These are phyloP conservation scores for Verruconis gallopava DNA, from an alignment of 2,329 filamentous ascomycete genomes.

Conservation along the genomic window DNA sequence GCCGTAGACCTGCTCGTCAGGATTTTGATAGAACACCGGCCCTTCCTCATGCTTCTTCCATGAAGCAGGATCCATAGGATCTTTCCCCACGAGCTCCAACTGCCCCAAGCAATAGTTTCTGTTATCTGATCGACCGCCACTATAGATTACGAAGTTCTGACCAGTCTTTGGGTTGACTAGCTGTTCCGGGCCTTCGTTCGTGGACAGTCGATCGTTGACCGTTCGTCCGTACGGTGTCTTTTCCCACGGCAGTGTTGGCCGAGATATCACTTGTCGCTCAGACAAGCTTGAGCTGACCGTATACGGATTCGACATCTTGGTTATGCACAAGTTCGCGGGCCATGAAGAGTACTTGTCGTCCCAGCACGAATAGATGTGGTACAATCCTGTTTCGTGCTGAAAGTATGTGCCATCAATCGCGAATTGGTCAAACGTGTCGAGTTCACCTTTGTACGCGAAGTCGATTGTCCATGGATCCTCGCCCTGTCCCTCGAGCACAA, in stretches of 20 bases:
- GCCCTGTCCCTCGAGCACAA: slow-evolving; percentile 31
- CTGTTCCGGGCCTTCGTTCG: slow-evolving; percentile 40
- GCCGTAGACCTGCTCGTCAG: slow-evolving; percentile 31
- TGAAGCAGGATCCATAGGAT: slow-evolving; percentile 36
- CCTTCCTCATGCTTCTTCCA: slow-evolving; percentile 36
- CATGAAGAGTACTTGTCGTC: slow-evolving; percentile 33
- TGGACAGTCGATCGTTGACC: slow-evolving; percentile 32
- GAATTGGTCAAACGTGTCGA: slow-evolving; percentile 40
- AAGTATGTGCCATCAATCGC: slow-evolving; percentile 43
- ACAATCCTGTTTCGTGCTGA: slow-evolving; percentile 24
- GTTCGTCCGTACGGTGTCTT: slow-evolving; percentile 37
- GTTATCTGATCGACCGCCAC: slow-evolving; percentile 37
- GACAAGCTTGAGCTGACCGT: slow-evolving; percentile 33
- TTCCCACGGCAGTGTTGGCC: slow-evolving; percentile 37
- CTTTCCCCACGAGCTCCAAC: slow-evolving; percentile 35
- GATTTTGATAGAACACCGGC: slow-evolving; percentile 38
- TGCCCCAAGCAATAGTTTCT: slow-evolving; percentile 41
- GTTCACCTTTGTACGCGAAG: slow-evolving; percentile 32
- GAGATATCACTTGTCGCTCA: slow-evolving; percentile 34
- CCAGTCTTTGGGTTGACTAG: slow-evolving; percentile 34
- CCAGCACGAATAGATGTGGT: slow-evolving; percentile 29
- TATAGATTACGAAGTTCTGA: slow-evolving; percentile 37
- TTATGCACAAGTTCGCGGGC: slow-evolving; percentile 41
- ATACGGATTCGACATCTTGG: slow-evolving; percentile 35
- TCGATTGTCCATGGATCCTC: slow-evolving; percentile 32